Evolutionary conservation across 2,329 filamentous ascomycete species (phyloP).

Genomic region (Fulvia fulva): DNA sequence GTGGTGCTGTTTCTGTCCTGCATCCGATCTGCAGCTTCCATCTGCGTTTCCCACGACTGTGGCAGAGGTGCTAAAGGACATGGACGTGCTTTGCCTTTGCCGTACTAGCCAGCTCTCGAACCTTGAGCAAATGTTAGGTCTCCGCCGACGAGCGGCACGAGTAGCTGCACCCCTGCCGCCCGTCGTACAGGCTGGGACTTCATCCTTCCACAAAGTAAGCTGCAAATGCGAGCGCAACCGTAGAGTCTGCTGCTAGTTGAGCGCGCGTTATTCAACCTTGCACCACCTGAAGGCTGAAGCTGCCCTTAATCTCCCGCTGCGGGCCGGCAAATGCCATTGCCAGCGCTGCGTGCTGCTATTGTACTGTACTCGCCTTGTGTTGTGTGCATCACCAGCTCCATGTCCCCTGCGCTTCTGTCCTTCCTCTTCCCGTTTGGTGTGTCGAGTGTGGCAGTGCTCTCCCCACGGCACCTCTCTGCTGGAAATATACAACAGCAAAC

Average conservation of each 20-base stretch:
- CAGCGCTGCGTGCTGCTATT: not conserved
- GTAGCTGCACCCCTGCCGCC: not conserved
- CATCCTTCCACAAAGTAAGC: not conserved
- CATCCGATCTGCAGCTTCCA: not conserved
- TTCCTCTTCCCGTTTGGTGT: not conserved
- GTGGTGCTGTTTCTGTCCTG: not conserved
- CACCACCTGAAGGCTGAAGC: not conserved
- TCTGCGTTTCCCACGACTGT: not conserved
- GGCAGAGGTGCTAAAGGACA: not conserved
- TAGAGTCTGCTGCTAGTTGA: not conserved
- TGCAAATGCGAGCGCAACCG: not conserved
- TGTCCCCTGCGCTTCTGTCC: not conserved
- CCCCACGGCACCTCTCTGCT: not conserved
- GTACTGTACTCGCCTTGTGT: not conserved
- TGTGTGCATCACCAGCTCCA: not conserved
- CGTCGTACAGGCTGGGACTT: not conserved
- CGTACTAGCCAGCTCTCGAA: not conserved
- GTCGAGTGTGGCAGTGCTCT: slow-evolving; percentile 2
- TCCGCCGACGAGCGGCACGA: not conserved
- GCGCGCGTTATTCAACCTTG: not conserved
- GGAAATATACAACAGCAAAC: not conserved
- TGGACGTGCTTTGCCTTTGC: not conserved
- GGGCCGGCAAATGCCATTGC: not conserved
- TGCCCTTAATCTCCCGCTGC: not conserved
- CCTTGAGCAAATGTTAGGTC: not conserved